Base-by-base conservation (phyloP, 1,139 yeast species). In the Barnettozyma hawaiiensis region DNA sequence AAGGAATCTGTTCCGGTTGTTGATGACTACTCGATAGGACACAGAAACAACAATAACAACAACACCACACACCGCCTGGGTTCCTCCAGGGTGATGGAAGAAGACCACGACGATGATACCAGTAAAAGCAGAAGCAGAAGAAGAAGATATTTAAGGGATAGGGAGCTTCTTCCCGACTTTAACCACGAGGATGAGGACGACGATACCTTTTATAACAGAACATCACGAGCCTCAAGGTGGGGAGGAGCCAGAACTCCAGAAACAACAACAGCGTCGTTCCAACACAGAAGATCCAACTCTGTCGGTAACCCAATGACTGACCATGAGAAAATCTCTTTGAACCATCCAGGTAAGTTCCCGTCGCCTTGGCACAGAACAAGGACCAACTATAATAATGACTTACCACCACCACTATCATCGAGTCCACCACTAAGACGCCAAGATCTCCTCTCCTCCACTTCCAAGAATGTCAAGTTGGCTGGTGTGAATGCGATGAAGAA, bases 401-500 rank as follows among this genome's bases (percentile, higher is more conserved):
- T n/a, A n/a, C n/a, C n/a, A n/a, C n/a, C n/a, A n/a, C n/a, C n/a
- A n/a, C 11, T 52, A 18, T 32, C 50, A 10, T 46, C 50, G 4
- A 50, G 54, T 3, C 46, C 57, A 8, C 20, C 37, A 8, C 20
- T 29, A 11, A n/a, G 20, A 14, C 28, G 14, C 8, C 33, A 40
- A 10, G 37, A 42, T 7, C 6, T 45, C 7, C 39, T 48, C 14
- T 50, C 53, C 2, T 44, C 52, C 5, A 46, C 52, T 3, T 35
- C 50, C 3, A 51, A 45, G 28, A 53, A 54, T 36, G 44, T 55
- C 11, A 47, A 40, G 43, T 33, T 47, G 14, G 60, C 60, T 1
- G 43, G 47, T 21, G 32, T 39, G 5, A 55, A 55, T 18, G 49
- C 57, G 3, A 42, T 43, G 26, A 40, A 37, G 16, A 54, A 54